Percentiles rank a stretch among this genome's conserved stretches.
phyloP scores from a whole-genome alignment of 1,284 basidiomycete genomes.

The Puccinia novopanici region DNA sequence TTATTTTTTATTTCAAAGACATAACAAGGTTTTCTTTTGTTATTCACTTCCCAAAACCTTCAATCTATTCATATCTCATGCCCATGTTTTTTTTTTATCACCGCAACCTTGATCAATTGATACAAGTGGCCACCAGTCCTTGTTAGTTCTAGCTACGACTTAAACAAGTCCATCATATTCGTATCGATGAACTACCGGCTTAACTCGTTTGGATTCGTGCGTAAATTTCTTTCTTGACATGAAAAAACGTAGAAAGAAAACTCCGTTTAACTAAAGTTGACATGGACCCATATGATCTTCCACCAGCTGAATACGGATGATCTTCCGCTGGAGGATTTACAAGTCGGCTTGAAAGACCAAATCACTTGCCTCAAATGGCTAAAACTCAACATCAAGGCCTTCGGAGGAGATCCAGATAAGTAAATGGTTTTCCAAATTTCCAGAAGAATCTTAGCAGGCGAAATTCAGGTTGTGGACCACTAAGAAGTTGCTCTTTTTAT shows the following conservation, averaged over 20 bases:
- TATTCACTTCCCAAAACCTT: conserved; percentile 48
- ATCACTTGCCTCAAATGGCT: conserved; percentile 65
- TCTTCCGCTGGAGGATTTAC: conserved; percentile 28
- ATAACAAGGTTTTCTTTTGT: conserved; percentile 41
- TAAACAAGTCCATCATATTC: conserved; percentile 61
- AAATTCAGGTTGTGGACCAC: not conserved
- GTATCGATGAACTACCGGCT: conserved; percentile 63
- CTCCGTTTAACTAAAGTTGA: conserved; percentile 58
- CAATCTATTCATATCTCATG: no score
- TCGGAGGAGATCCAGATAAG: conserved; percentile 69
- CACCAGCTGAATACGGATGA: conserved; percentile 39
- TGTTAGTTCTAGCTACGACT: conserved; percentile 62
- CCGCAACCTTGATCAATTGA: conserved; percentile 26
- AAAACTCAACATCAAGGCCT: conserved; percentile 66
- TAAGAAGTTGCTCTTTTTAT: not conserved
- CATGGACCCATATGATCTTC: conserved; percentile 55
- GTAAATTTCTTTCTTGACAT: not conserved
- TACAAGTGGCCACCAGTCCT: conserved; percentile 64
- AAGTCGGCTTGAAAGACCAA: conserved; percentile 68
- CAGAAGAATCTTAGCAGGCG: not conserved
- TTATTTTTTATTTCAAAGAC: conserved; percentile 38
- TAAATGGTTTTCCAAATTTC: not conserved
- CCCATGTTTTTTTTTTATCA: no score
- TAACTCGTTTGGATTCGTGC: conserved; percentile 61
- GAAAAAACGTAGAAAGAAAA: not conserved